Evolutionary conservation across 441 rosid species (phyloP).

Genomic region (Aleurites moluccanus): DNA sequence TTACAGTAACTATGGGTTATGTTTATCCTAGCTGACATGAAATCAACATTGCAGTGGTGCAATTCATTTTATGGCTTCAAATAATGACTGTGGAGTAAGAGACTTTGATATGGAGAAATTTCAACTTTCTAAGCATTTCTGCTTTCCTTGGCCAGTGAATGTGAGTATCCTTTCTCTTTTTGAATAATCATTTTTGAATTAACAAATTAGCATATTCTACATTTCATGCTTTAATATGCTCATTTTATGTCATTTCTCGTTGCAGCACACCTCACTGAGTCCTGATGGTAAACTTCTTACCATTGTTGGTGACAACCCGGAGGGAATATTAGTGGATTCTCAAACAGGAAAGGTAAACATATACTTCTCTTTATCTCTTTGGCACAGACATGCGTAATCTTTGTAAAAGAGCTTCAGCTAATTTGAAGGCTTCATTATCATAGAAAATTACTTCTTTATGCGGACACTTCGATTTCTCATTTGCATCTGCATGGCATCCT

Average conservation of each 20-base stretch:
- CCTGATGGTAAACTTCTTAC: constrained; percentile 77
- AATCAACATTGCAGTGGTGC: constrained; percentile 55
- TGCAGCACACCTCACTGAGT: constrained; percentile 78
- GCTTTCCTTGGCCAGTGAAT: constrained; percentile 70
- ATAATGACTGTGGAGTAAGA: constrained; percentile 84
- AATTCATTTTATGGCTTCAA: constrained; percentile 82
- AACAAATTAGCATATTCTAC: constrained; percentile 2
- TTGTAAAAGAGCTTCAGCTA: background rate
- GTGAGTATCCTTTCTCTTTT: constrained; percentile 16
- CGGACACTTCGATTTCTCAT: constrained; percentile 60
- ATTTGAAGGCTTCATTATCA: constrained; percentile 23
- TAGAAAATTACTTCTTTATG: constrained; percentile 37
- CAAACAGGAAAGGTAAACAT: constrained; percentile 61
- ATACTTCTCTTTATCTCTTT: background rate
- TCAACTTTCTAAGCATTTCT: constrained; percentile 63
- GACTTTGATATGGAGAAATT: constrained; percentile 91
- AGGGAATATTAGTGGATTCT: constrained; percentile 66
- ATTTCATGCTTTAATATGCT: constrained; percentile 19
- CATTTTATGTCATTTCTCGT: constrained; percentile 8
- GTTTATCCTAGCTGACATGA: background rate
- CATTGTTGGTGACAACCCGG: constrained; percentile 80
- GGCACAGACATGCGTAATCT: background rate
- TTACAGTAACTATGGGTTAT: background rate
- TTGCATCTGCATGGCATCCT: constrained; percentile 70
- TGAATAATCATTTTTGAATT: constrained; percentile 3